Evolutionary conservation across 345 rosid species (phyloP), one percentile per base, ranked within the genome.

Genomic region (Heritiera littoralis): DNA sequence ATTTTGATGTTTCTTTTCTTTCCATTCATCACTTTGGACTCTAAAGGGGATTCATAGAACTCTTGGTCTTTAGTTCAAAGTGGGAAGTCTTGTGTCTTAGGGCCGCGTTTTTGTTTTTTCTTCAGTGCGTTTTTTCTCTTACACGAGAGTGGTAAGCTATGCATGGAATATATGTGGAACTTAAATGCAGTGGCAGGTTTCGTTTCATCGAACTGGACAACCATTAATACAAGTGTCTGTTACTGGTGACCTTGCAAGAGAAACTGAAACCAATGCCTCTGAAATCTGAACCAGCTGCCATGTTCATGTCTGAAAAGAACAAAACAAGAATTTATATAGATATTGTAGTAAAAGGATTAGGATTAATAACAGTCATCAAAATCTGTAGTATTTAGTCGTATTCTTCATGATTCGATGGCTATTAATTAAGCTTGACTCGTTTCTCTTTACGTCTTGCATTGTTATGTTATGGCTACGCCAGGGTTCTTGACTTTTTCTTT

Each of bases 161-260:
- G 83, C 86, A 84, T 84, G 76, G 88, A 81, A 88, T 86, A 82
- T 80, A 76, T 83, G 80, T 77, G 80, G 54, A 85, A 72, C 79
- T 77, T 84, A 75, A 86, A 83, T 83, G 83, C 83, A 79, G 73
- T 80, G 82, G 86, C 84, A 83, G 78, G 78, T 78, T 83, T 17
- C 30, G 17, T 73, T 49, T 78, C 82, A 63, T 77, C 82, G 59
- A 77, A 80, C 75, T 72, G 78, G 89, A 78, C 83, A 76, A 76
- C 80, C 84, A 85, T 82, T 82, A 82, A 80, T 79, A 72, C 73
- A 69, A 82, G 73, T 83, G 74, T 64, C 81, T 81, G 80, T 76
- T 75, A 51, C 81, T 32, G 74, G 66, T 70, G 78, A 78, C 75
- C 77, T 65, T 78, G 32, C 43, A 32, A 80, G 80, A 76, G 51